Base-by-base conservation (phyloP, 129 eudicot species). In the Saposhnikovia divaricata region DNA sequence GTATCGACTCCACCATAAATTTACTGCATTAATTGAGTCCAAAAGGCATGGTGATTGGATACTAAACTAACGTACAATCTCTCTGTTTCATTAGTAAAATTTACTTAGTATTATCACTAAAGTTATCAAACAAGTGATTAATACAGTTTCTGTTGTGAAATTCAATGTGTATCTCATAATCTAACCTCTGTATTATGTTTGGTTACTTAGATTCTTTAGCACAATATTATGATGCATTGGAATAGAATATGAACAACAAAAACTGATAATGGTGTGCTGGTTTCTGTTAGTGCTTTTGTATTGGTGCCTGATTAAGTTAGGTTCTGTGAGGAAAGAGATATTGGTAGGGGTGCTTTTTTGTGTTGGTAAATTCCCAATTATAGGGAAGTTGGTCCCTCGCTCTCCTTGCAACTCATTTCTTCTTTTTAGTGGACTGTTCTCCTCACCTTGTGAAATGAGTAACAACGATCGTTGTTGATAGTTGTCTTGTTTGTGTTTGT, bases 1-100 rank as follows among this genome's bases (percentile, higher is more conserved):
- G 98, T 93, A 72, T 53, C 51, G 47, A 51, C 66, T 59, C 69
- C 59, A 14, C 77, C 31, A 50, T 25, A 23, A 13, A 74, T 2
- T 46, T 31, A 9, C 42, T 31, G 40, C 0, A 42, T n/a, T 59
- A n/a, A 31, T 27, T 13, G 9, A 28, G 9, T 66, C 39, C 42
- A 28, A 31, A 66, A 3, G 72, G 42, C 5, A 28, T 27, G 42
- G 40, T 66, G 23, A 66, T 31, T 34, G 72, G 72, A 31, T 27
- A 31, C 40, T 12, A 42, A 9, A 66, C 21, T 13, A 71, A 23
- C 13, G 2, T 71, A 38, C 14, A 40, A 4, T 21, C 14, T 73
- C n/a, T 42, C 21, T 2, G 25, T 73, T 73, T n/a, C 37, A n/a
- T 73, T 46, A 5, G 27, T 72, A 44, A 11, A 73, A 23, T 23